Evolutionary conservation across 1,284 basidiomycete genomes (phyloP), one percentile per base, ranked within the genome.

Genomic region (Pisolithus thermaeus): DNA sequence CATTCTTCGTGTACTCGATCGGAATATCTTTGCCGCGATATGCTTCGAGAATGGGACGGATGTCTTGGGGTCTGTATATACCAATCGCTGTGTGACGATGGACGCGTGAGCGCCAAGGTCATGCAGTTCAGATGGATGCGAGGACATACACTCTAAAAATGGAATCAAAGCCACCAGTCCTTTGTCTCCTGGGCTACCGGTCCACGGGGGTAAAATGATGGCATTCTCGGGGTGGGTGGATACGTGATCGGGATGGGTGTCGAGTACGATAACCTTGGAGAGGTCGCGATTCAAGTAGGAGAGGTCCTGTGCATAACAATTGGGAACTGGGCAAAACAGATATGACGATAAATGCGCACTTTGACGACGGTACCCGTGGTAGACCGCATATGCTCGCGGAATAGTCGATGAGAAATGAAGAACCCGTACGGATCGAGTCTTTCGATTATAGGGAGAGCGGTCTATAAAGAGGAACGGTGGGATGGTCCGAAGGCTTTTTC

Each of bases 361-460:
- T 96, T 96, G 61, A 94, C 90, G 36, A 87, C 77, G 58, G 83
- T 78, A 46, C 90, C 90, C 40, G 90, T 81, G 30, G 88, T 76
- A 23, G 84, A 86, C 25, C 90, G 80, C 4, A 91, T 93, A 7
- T 87, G 81, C 64, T 99, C 96, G 37, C 92, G 83, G 83, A 87
- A 98, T 30, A 99, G 83, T 56, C 86, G 84, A 70, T 97, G 94
- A 28, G 81, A 81, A 59, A 98, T 81, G 72, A 84, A 96, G 65
- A 92, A 90, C 60, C 85, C 84, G 71, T 95, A 95, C 5, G 92
- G 91, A 69, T 99, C 97, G 39, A 99, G 80, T 74, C 97, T 94
- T 65, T 97, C 93, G 37, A 96, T 74, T 52, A 98, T 80, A n/a
- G 92, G 90, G 28, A 78, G 73, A 1, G 91, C 96, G 51, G 92